Conservation (phyloP, 2,329 filamentous ascomycete species). For the Neonectria neomacrospora region DNA sequence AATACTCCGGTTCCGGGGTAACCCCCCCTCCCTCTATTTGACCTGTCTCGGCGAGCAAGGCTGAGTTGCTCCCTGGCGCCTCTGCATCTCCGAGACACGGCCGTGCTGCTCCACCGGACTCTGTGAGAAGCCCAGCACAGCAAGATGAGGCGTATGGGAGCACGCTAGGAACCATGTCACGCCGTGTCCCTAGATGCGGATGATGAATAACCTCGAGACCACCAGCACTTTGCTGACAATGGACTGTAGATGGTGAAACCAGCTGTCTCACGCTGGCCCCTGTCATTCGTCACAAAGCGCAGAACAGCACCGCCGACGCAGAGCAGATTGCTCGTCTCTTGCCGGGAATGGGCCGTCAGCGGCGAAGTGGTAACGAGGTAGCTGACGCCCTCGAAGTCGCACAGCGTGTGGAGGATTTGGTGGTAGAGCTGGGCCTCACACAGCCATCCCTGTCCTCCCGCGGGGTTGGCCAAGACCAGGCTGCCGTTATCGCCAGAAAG, state of each 20-base stretch:
- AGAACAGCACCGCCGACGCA: conserved; percentile 15
- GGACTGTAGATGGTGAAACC: conserved; percentile 36
- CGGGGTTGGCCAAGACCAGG: conserved; percentile 21
- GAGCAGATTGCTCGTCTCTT: conserved; percentile 33
- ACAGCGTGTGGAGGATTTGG: conserved; percentile 26
- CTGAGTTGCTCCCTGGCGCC: conserved; percentile 25
- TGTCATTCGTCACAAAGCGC: conserved; percentile 27
- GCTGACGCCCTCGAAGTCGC: conserved; percentile 29
- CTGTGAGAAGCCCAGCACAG: conserved; percentile 26
- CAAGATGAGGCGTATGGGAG: conserved; percentile 27
- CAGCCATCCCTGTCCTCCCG: conserved; percentile 25
- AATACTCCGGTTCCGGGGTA: neutral
- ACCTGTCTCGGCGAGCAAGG: conserved; percentile 21
- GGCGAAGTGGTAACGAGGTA: conserved; percentile 2
- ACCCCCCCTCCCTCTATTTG: neutral
- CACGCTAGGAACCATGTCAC: conserved; percentile 27
- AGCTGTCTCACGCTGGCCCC: conserved; percentile 33
- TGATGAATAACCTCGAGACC: conserved; percentile 21
- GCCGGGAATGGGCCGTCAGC: conserved; percentile 23
- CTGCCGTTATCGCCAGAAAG: conserved; percentile 26
- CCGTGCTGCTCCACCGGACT: conserved; percentile 18
- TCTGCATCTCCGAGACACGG: conserved; percentile 23
- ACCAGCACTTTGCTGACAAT: conserved; percentile 28
- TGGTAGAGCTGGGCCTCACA: conserved; percentile 23
- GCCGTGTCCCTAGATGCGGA: conserved; percentile 13